These are phyloP conservation scores for Ceratocystiopsis minuta DNA, from an alignment of 2,329 filamentous ascomycete species.

Conservation along the genomic window DNA sequence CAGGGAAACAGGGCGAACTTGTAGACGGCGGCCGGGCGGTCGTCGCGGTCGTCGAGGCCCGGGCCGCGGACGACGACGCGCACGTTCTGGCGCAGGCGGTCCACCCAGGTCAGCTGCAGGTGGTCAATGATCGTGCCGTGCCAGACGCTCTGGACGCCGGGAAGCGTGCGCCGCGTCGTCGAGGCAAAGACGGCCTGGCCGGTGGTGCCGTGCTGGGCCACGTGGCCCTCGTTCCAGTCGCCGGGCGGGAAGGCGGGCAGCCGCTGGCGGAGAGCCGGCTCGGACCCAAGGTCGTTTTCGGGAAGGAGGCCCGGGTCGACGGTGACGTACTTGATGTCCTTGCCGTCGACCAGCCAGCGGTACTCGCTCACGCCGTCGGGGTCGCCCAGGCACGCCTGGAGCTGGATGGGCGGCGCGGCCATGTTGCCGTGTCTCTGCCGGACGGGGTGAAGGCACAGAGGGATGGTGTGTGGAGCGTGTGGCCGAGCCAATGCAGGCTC, in stretches of 20 bases:
- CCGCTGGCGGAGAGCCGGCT: constrained; percentile 14
- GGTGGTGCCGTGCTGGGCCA: constrained; percentile 12
- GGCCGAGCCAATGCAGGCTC: no score
- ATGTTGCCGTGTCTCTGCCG: no score
- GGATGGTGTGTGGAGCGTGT: no score
- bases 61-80: constrained; percentile 7
- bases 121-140: constrained; percentile 17
- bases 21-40: constrained; percentile 6
- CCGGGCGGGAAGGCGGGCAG: constrained; percentile 21
- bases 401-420: neutral
- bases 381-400: constrained; percentile 13
- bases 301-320: constrained; percentile 18
- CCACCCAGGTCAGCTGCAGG: constrained; percentile 13
- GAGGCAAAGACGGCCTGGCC: constrained; percentile 14
- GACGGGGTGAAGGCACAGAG: no score
- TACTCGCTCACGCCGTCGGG: constrained; percentile 17
- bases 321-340: constrained; percentile 24
- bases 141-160: constrained; percentile 18
- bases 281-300: constrained; percentile 17
- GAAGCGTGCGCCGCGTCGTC: constrained; percentile 12
- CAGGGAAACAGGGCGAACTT: constrained; percentile 12
- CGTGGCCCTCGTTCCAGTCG: constrained; percentile 22
- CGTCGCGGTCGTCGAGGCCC: no score
- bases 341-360: constrained; percentile 21
- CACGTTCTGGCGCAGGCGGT: constrained; percentile 14